Conservation (phyloP, 306 rosid species). For the Herpetospermum pedunculosum region DNA sequence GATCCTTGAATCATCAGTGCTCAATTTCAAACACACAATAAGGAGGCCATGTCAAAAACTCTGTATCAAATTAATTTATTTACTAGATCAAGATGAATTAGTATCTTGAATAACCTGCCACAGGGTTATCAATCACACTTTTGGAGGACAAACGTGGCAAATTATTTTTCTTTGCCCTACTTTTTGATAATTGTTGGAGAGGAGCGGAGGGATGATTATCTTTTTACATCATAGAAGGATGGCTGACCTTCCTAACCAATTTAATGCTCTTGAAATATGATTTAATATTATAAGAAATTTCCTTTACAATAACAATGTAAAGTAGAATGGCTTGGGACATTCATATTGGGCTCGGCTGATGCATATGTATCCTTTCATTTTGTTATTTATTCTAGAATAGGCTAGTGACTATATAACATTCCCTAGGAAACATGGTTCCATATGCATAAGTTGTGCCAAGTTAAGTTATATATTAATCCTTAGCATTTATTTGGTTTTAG, state of each 20-base stretch:
- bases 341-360: background rate
- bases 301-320: background rate
- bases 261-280: background rate
- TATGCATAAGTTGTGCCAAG: background rate
- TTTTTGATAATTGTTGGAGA: background rate
- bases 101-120: background rate
- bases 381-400: background rate
- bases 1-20: background rate
- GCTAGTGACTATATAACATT: background rate
- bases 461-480: background rate
- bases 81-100: background rate
- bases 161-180: background rate
- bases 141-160: background rate
- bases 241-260: background rate
- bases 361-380: background rate
- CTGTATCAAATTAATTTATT: background rate
- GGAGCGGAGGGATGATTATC: background rate
- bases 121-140: background rate
- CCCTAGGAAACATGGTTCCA: background rate
- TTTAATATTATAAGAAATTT: background rate
- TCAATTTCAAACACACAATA: background rate
- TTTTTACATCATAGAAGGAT: background rate
- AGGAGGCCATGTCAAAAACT: background rate
- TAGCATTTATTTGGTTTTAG: background rate
- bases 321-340: background rate